Evolutionary conservation across 78 protist species (phyloP).

Genomic region (Pigoraptor vietnamica): DNA sequence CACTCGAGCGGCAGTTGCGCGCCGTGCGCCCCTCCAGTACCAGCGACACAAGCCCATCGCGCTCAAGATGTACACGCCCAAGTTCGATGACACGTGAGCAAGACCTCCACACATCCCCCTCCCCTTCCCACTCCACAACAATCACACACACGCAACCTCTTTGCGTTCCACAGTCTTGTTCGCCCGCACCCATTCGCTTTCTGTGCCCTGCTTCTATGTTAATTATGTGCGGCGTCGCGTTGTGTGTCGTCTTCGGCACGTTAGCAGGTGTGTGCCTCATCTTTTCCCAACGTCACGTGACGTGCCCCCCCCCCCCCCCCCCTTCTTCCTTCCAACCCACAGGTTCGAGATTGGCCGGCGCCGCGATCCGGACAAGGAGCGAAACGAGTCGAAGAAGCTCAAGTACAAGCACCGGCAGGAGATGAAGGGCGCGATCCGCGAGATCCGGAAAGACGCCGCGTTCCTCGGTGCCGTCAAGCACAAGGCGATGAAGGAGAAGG

Average conservation of each 20-base stretch:
- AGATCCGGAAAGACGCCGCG: constrained; percentile 22
- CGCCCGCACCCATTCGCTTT: too few species aligned
- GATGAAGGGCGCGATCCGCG: constrained; percentile 35
- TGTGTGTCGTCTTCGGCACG: too few species aligned
- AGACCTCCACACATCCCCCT: too few species aligned
- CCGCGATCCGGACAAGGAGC: constrained; percentile 13
- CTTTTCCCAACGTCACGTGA: neutral
- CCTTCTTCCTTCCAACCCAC: neutral
- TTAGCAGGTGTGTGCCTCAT: too few species aligned
- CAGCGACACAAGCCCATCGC: neutral
- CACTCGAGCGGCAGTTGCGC: neutral
- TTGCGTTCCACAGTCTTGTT: too few species aligned
- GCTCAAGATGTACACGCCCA: neutral
- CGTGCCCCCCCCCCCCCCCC: neutral
- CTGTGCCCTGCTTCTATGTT: too few species aligned
- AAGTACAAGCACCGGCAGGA: neutral
- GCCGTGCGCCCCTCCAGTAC: neutral
- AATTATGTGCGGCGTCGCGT: too few species aligned
- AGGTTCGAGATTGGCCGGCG: neutral
- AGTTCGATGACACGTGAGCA: neutral
- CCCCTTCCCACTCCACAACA: too few species aligned
- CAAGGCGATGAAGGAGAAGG: neutral
- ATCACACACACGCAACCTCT: too few species aligned
- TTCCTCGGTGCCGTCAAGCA: neutral
- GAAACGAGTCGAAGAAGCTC: constrained; percentile 2